Base-by-base conservation (phyloP, 768 basidiomycete genomes). In the Sporobolomyces phaffii region DNA sequence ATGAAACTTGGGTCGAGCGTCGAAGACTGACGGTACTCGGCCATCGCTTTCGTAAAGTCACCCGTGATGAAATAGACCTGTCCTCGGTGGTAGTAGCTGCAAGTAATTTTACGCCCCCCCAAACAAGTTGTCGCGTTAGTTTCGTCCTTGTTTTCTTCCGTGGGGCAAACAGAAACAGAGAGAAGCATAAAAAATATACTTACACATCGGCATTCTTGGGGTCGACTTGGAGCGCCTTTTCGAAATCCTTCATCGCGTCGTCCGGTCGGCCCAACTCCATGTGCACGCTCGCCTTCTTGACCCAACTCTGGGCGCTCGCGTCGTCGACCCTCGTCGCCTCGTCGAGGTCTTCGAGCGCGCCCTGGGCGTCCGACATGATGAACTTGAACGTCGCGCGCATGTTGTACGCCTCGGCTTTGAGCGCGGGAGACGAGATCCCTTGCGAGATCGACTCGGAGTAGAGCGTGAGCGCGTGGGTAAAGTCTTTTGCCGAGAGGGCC, bases 21-120 rank as follows among this genome's bases (percentile, higher is more conserved):
- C n/a, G 86, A 88, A 17, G 91, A 93, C 77, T 90, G 87, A 29
- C 83, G 85, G 81, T 98, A 99, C 79, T 98, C 90, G 74, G 85
- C 84, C 22, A 91, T 88, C 0, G 96, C 96, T 50, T 87, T 82
- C 5, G 80, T 80, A 77, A 87, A 97, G 70, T 96, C 87, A 77
- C 86, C 87, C 82, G 92, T 89, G 77, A 98, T 94, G 80, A 98
- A 99, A 77, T 89, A 82, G 43, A 98, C 93, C 82, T 99, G 96
- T 49, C 94, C 96, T 73, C 93, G 90, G 77, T 99, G 96, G 79
- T 99, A 99, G 81, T 90, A 98, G 62, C 72, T 74, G 66, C 50
- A 51, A 51, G n/a, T n/a, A n/a, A n/a, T n/a, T n/a, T n/a, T n/a
- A n/a, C n/a, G n/a, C n/a, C n/a, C n/a, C 10, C 31, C 6, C 29